A percentile compares a stretch with the other conserved stretches of the same genome.
These are phyloP conservation scores for Sorghum bicolor DNA, from an alignment of 176 grass and related monocot genomes.

Conservation along the genomic window DNA sequence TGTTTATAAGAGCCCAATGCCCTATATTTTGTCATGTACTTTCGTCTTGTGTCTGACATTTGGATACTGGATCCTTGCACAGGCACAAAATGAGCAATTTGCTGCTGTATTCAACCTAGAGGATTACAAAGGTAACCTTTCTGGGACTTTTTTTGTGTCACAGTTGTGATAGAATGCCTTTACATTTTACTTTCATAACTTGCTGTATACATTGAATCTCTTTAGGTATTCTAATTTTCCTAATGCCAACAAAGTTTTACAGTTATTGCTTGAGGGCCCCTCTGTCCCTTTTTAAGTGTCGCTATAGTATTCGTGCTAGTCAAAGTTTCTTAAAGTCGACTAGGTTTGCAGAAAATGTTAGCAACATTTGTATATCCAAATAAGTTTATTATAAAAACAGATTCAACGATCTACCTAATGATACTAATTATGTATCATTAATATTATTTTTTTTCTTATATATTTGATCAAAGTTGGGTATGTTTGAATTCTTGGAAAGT, in stretches of 20 bases:
- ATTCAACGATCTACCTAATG: too few species aligned
- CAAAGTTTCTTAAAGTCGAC: too few species aligned
- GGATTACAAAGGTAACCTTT: slow-evolving; percentile 79
- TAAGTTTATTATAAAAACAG: too few species aligned
- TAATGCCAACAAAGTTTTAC: background rate
- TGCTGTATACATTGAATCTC: slow-evolving; percentile 3
- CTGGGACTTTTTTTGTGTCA: background rate
- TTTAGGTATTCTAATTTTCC: background rate
- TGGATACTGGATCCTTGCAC: slow-evolving; percentile 24
- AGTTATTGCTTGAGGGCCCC: background rate
- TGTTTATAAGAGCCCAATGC: background rate
- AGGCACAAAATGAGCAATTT: slow-evolving; percentile 95
- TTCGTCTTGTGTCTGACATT: background rate
- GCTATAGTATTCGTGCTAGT: too few species aligned
- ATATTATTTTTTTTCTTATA: too few species aligned
- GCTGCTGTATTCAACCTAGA: slow-evolving; percentile 86
- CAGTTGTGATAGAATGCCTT: background rate
- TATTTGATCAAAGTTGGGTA: too few species aligned
- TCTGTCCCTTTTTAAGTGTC: too few species aligned
- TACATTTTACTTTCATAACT: background rate
- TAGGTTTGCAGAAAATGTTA: too few species aligned
- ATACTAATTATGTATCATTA: too few species aligned
- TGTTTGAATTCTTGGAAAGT: too few species aligned
- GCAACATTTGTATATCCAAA: too few species aligned
- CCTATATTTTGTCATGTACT: slow-evolving; percentile 18